Base-by-base conservation (phyloP, 108 stramenopile species). In the Parietichytrium sp. region DNA sequence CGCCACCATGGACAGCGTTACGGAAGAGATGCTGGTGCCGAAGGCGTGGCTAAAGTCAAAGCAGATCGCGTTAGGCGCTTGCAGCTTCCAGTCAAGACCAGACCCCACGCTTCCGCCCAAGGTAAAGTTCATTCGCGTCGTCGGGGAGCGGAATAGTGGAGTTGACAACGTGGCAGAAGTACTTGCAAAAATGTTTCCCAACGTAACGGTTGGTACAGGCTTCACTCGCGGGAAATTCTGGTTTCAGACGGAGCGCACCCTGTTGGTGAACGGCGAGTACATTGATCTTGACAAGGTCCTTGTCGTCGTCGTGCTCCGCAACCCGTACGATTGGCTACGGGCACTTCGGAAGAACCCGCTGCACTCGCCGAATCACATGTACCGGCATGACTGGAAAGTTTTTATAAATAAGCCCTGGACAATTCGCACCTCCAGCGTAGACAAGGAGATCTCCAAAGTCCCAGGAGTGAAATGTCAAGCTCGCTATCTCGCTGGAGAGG, bases 201-300 rank as follows among this genome's bases (percentile, higher is more conserved):
- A 72, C 61, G 61, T 72, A 6, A 72, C 61, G 0, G 61, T 72
- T 0, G 61, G 61, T 6, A 45, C 61, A 6, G 61, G 61, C 20
- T 72, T 72, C 3, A 42, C 45, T 10, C 61, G 61, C 13, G 45
- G 20, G 38, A 72, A 72, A 42, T 72, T 45, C 33, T 72, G 61
- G 61, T 72, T 72, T 2, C 61, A 72, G 33, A 42, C 36, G 23
- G 61, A 72, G 61, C 61, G 61, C 42, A 25, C 16, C 6, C 61
- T 72, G 38, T n/a, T n/a, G n/a, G n/a, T n/a, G n/a, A n/a, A n/a
- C n/a, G 61, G 45, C 42, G 38, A 33, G 42, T 33, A 72, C 10
- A 72, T 72, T 25, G 61, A 72, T 20, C 61, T 72, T 27, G 61
- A 72, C 20, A 42, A 72, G 33, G 61, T 72, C 42, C 61, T 72